These are phyloP conservation scores for Phytophthora pisi DNA, from an alignment of 352 stramenopile genomes.

Conservation along the genomic window DNA sequence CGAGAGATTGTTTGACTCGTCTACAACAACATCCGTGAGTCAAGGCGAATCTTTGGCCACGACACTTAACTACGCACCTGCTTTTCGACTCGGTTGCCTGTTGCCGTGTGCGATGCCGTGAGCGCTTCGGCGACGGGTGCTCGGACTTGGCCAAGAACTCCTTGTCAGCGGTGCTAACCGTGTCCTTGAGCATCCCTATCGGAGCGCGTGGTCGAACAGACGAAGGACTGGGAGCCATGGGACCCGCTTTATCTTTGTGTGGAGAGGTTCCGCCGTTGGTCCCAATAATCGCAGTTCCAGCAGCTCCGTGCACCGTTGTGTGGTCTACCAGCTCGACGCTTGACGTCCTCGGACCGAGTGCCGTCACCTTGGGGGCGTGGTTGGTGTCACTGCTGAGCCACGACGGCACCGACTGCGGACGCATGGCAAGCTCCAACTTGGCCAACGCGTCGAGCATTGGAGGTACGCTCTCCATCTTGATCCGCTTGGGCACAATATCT, in stretches of 20 bases:
- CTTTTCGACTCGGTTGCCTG: constrained; percentile 37
- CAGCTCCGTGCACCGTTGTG: constrained; percentile 1
- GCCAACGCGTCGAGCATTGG: constrained; percentile 63
- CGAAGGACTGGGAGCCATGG: constrained; percentile 28
- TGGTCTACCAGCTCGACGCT: constrained; percentile 63
- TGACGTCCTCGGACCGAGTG: constrained; percentile 55
- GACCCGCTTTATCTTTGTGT: constrained; percentile 32
- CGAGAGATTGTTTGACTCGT: constrained; percentile 69
- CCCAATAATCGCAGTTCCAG: background rate
- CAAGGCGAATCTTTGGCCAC: background rate
- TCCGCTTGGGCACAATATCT: background rate
- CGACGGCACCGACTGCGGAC: constrained; percentile 71
- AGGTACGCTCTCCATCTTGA: constrained; percentile 30
- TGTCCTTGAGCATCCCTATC: constrained; percentile 63
- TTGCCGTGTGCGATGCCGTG: constrained; percentile 42
- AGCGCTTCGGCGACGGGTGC: constrained; percentile 48
- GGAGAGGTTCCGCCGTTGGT: constrained; percentile 7
- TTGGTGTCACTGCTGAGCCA: constrained; percentile 79
- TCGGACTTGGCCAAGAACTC: constrained; percentile 54
- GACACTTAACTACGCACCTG: constrained; percentile 29
- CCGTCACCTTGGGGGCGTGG: constrained; percentile 65
- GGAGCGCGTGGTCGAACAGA: constrained; percentile 62
- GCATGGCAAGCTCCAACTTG: constrained; percentile 75
- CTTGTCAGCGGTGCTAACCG: constrained; percentile 23
- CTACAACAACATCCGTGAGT: constrained; percentile 17